Conservation (phyloP, 2,329 filamentous ascomycete species). For the Nemania serpens region DNA sequence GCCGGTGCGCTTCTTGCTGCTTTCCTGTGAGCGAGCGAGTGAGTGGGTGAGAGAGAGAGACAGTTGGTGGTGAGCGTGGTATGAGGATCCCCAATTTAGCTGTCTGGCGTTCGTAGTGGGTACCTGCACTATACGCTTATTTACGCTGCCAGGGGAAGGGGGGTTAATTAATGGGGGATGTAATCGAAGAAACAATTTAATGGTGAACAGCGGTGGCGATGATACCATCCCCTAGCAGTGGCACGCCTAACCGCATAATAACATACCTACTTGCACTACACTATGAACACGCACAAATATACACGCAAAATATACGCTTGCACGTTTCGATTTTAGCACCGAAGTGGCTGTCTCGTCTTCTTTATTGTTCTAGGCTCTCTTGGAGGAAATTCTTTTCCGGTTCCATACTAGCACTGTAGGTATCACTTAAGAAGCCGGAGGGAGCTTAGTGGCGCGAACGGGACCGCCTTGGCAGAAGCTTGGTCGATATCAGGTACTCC, state of each 20-base stretch:
- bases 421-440: too few species aligned
- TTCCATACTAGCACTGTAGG: too few species aligned
- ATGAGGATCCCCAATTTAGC: neutral
- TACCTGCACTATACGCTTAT: too few species aligned
- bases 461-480: neutral
- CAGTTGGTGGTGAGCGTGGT: too few species aligned
- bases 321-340: neutral
- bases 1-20: constrained; percentile 29
- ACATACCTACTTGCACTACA: neutral
- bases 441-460: too few species aligned
- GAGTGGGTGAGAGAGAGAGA: neutral
- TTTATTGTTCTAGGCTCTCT: neutral
- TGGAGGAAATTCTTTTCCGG: neutral
- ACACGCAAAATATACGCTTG: too few species aligned
- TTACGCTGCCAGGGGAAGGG: neutral
- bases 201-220: neutral
- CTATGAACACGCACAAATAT: too few species aligned
- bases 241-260: neutral
- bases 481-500: neutral
- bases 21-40: constrained; percentile 12
- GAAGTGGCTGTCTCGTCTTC: neutral
- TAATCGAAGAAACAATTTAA: neutral
- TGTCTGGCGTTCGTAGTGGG: too few species aligned
- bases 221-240: too few species aligned
- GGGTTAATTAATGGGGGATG: neutral